phyloP scores from a whole-genome alignment of 2,329 filamentous ascomycete species.

The Geosmithia flava region DNA sequence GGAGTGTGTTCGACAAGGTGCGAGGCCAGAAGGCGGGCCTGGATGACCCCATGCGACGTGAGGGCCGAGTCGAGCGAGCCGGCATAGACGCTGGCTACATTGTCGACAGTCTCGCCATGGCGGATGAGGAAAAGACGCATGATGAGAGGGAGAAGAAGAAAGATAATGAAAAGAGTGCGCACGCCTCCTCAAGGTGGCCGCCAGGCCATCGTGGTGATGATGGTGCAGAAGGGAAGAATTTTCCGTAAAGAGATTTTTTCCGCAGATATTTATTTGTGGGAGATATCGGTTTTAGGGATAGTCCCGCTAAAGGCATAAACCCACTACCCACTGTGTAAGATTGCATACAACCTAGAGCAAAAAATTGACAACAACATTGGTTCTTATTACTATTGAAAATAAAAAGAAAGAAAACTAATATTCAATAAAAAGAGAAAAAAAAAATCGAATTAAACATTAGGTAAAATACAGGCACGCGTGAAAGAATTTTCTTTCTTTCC shows the following conservation, averaged over 20 bases:
- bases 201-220: constrained; percentile 1
- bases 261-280: background rate
- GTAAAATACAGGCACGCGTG: no score
- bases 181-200: constrained; percentile 1
- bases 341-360: no score
- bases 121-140: constrained; percentile 60
- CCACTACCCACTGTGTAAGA: background rate
- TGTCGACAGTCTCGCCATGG: constrained; percentile 85
- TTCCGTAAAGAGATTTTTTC: background rate
- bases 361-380: no score
- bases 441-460: no score
- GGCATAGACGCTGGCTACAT: constrained; percentile 67
- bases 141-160: constrained; percentile 2
- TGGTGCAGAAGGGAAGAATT: background rate
- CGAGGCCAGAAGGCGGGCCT: constrained; percentile 58
- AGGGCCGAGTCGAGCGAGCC: constrained; percentile 70
- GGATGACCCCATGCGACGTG: constrained; percentile 70
- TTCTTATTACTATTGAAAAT: no score
- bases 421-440: no score
- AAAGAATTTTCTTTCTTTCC: background rate
- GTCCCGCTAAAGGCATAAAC: background rate
- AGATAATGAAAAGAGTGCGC: background rate
- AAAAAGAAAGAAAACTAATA: no score
- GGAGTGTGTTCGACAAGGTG: constrained; percentile 34
- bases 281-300: background rate